These are phyloP conservation scores for Moricandia arvensis DNA, from an alignment of 345 rosid species.

Conservation along the genomic window DNA sequence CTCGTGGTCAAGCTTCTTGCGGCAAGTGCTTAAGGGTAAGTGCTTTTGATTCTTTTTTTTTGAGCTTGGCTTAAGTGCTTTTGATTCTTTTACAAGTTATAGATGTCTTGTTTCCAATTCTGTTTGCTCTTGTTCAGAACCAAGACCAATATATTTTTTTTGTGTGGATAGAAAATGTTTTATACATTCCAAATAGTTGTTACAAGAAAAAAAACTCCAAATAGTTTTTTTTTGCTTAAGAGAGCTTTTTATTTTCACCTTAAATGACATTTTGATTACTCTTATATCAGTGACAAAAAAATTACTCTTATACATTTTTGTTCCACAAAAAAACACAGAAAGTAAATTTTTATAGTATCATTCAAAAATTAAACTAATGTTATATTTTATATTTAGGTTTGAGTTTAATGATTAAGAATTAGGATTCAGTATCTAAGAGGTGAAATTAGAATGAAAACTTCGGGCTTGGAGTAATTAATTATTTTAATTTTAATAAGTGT, in stretches of 20 bases:
- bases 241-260: neutral
- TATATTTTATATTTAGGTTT: neutral
- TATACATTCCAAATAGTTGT: neutral
- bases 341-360: neutral
- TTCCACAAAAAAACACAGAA: neutral
- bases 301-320: too few relatives aligned
- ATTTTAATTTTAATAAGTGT: neutral
- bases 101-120: neutral
- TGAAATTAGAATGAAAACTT: neutral
- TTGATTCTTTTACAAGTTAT: neutral
- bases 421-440: neutral
- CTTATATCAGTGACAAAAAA: neutral
- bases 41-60: neutral
- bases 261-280: neutral
- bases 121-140: neutral
- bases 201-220: too few relatives aligned
- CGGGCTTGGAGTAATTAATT: neutral
- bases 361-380: neutral
- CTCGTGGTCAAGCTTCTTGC: conserved; percentile 49
- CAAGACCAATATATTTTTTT: neutral
- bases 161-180: neutral
- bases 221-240: neutral
- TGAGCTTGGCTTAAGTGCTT: too few relatives aligned
- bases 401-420: neutral
- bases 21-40: conserved; percentile 55